These are phyloP conservation scores for Aspergillus homomorphus DNA, from an alignment of 495 filamentous ascomycete genomes.

Conservation along the genomic window DNA sequence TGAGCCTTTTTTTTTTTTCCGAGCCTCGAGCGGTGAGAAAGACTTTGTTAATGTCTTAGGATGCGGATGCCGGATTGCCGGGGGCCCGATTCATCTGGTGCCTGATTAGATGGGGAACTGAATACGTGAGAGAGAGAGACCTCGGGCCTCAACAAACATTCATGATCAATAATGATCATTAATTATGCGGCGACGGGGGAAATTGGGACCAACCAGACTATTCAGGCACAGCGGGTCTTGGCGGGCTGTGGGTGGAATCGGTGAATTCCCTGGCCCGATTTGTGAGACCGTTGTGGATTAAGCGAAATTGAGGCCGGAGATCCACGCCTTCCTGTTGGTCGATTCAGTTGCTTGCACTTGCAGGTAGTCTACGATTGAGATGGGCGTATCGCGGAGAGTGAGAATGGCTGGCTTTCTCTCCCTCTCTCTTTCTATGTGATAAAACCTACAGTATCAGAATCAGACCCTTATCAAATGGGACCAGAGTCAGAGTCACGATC, in stretches of 20 bases:
- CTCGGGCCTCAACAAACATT: background rate
- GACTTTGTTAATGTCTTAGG: background rate
- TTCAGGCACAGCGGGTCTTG: slow-evolving; percentile 23
- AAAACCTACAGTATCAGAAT: background rate
- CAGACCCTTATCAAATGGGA: background rate
- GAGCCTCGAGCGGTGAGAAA: too few relatives aligned
- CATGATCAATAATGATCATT: background rate
- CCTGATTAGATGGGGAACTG: background rate
- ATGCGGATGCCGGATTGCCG: background rate
- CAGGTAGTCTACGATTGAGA: too few relatives aligned
- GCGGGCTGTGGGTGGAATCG: slow-evolving; percentile 12
- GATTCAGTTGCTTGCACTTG: slow-evolving; percentile 7
- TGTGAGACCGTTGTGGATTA: slow-evolving; percentile 28
- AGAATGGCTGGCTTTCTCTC: background rate
- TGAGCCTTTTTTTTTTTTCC: too few relatives aligned
- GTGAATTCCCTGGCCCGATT: slow-evolving; percentile 20
- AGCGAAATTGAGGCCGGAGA: slow-evolving; percentile 39
- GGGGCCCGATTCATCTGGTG: background rate
- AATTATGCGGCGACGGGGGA: background rate
- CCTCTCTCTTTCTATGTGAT: background rate
- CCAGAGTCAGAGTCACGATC: too few relatives aligned
- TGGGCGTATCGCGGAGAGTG: slow-evolving; percentile 9
- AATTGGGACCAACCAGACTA: slow-evolving; percentile 13
- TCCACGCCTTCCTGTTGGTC: slow-evolving; percentile 30
- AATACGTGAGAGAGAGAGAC: background rate